phyloP scores from a whole-genome alignment of 2,329 filamentous ascomycete genomes.

The Lithohypha guttulata region DNA sequence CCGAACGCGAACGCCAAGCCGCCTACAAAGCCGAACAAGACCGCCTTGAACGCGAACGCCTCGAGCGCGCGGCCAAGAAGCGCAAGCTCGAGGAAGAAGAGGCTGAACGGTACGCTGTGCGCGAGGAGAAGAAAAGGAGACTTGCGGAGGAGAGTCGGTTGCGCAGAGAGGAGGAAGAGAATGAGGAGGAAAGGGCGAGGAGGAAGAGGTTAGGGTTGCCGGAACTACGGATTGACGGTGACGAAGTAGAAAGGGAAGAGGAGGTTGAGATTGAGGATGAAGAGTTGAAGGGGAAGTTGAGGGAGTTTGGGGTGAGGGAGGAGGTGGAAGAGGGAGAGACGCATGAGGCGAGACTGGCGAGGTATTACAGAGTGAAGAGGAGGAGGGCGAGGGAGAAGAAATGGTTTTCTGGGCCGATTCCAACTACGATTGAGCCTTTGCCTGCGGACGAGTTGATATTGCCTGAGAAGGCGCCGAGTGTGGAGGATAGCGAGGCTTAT shows the following conservation, averaged over 20 bases:
- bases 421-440: constrained; percentile 69
- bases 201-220: constrained; percentile 72
- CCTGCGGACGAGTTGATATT: constrained; percentile 86
- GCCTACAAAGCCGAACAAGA: constrained; percentile 76
- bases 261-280: constrained; percentile 32
- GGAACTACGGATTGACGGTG: constrained; percentile 49
- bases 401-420: constrained; percentile 65
- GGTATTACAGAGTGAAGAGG: constrained; percentile 55
- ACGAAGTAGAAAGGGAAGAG: constrained; percentile 24
- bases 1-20: constrained; percentile 70
- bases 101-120: constrained; percentile 52
- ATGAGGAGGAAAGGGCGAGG: constrained; percentile 59
- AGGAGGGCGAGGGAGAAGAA: constrained; percentile 23
- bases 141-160: constrained; percentile 70
- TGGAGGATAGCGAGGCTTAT: constrained; percentile 51
- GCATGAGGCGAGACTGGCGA: constrained; percentile 55
- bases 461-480: constrained; percentile 47
- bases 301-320: constrained; percentile 61
- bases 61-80: constrained; percentile 62
- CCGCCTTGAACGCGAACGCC: constrained; percentile 58
- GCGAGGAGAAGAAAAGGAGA: constrained; percentile 71
- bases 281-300: constrained; percentile 56
- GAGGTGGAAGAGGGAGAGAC: constrained; percentile 74
- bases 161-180: constrained; percentile 61
- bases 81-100: constrained; percentile 84